Percentiles rank a stretch among this genome's conserved stretches.
These are phyloP conservation scores for Myriosclerotinia curreyana DNA, from an alignment of 2,329 filamentous ascomycete species.

Conservation along the genomic window DNA sequence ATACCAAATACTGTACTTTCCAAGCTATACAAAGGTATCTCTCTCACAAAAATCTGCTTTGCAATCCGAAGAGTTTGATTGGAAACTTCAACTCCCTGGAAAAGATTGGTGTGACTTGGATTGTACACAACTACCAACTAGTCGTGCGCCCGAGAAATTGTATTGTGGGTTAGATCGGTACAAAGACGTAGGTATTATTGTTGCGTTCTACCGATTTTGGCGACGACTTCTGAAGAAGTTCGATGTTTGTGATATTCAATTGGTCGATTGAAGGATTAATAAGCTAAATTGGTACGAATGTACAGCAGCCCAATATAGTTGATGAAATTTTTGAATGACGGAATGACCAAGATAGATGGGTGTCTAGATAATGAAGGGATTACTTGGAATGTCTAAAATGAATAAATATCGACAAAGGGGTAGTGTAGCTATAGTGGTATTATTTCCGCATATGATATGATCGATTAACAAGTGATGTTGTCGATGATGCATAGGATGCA, in stretches of 20 bases:
- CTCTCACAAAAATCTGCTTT: conserved; percentile 14
- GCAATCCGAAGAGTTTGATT: conserved; percentile 18
- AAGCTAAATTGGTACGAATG: not conserved
- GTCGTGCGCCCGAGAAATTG: not conserved
- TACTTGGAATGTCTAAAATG: not conserved
- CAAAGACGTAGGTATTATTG: not conserved
- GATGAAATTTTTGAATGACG: not conserved
- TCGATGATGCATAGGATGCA: not conserved
- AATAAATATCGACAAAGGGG: not conserved
- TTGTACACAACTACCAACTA: not conserved
- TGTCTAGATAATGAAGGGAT: not conserved
- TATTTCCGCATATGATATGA: not conserved
- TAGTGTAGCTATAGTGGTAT: too few relatives aligned
- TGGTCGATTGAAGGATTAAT: conserved; percentile 3
- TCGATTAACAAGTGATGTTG: not conserved
- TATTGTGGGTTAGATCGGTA: not conserved
- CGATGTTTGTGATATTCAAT: conserved; percentile 5
- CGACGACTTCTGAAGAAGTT: not conserved
- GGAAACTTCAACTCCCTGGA: not conserved
- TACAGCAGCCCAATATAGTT: not conserved
- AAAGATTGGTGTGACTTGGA: not conserved
- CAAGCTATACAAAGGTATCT: conserved; percentile 9
- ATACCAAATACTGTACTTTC: not conserved
- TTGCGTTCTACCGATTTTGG: not conserved
- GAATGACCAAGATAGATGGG: conserved; percentile 4